Base-by-base conservation (phyloP, 495 filamentous ascomycete genomes). In the Penicillium nucicola region DNA sequence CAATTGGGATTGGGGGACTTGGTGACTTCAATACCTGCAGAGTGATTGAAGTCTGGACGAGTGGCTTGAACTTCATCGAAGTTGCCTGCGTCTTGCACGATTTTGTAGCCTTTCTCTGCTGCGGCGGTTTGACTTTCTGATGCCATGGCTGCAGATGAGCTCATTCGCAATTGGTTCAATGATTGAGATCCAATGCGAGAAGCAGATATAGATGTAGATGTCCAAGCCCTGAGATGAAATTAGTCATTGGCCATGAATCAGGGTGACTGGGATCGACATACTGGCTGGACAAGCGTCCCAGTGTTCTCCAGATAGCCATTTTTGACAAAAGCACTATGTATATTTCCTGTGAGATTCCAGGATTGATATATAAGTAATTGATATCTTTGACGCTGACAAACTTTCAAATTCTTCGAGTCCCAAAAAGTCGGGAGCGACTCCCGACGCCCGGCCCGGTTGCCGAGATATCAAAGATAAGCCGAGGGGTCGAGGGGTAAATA, bases 1-100 rank as follows among this genome's bases (percentile, higher is more conserved):
- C 91, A 96, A 22, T 76, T 53, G 0, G 91, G 89, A 13, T 82
- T 67, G 1, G 79, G 76, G 1, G 88, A 87, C 57, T 91, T 81
- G 10, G 84, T 92, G 56, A 80, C 81, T 53, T 79, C 69, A 60
- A 85, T 77, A 25, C 64, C 57, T 25, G 69, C 71, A 23, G 66
- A 50, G 6, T 68, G 59, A 20, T 66, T 46, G 72, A 83, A 95
- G 53, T 78, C 70, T 1, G 83, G 83, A 1, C 90, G 81, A 12
- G 76, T 76, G 42, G 77, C 76, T 73, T 96, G 80, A 25, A 84
- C 80, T 18, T 77, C 70, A 50, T 81, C 84, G 72, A 95, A 95
- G 67, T 95, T 82, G 34, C 39, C 34, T 1, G 42, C 23, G 31
- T 63, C 52, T 50, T 62, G 53, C 25, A 69, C 38, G 36, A 69